phyloP scores from a whole-genome alignment of 108 stramenopile genomes.

The Phaeodactylum tricornutum region DNA sequence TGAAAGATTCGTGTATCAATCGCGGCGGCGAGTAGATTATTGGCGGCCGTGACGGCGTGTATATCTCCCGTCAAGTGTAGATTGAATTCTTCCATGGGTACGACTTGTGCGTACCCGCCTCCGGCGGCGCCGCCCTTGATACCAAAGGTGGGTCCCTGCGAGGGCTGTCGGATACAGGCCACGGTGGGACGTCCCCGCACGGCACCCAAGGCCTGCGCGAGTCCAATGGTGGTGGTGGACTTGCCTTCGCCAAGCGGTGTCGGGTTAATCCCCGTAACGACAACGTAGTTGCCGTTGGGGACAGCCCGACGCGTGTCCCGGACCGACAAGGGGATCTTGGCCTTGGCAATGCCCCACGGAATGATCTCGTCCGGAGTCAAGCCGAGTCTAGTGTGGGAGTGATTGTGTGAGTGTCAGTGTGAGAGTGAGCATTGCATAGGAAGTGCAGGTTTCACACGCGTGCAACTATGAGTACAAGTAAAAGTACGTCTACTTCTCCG shows the following conservation, averaged over 20 bases:
- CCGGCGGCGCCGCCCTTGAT: slow-evolving; percentile 99
- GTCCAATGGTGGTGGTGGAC: slow-evolving; percentile 86
- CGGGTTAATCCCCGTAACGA: slow-evolving; percentile 98
- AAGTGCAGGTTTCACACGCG: neutral
- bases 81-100: slow-evolving; percentile 98
- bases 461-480: neutral
- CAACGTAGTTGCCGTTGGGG: slow-evolving; percentile 91
- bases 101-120: slow-evolving; percentile 88
- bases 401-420: slow-evolving; percentile 1
- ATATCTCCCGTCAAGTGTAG: slow-evolving; percentile 96
- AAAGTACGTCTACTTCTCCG: neutral
- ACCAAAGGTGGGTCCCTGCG: slow-evolving; percentile 97
- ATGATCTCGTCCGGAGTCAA: slow-evolving; percentile 75
- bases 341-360: slow-evolving; percentile 94
- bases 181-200: slow-evolving; percentile 69
- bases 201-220: slow-evolving; percentile 86
- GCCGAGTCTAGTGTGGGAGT: slow-evolving; percentile 32
- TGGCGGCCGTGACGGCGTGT: slow-evolving; percentile 83
- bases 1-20: slow-evolving; percentile 97
- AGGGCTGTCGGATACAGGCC: slow-evolving; percentile 86
- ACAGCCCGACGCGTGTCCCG: slow-evolving; percentile 38
- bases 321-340: slow-evolving; percentile 74
- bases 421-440: slow-evolving; percentile 2
- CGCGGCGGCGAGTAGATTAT: slow-evolving; percentile 96
- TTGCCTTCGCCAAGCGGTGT: slow-evolving; percentile 99